A percentile compares a stretch with the other conserved stretches of the same genome.
Conservation (phyloP, 129 eudicot species). For the Pittosporum tobira region DNA sequence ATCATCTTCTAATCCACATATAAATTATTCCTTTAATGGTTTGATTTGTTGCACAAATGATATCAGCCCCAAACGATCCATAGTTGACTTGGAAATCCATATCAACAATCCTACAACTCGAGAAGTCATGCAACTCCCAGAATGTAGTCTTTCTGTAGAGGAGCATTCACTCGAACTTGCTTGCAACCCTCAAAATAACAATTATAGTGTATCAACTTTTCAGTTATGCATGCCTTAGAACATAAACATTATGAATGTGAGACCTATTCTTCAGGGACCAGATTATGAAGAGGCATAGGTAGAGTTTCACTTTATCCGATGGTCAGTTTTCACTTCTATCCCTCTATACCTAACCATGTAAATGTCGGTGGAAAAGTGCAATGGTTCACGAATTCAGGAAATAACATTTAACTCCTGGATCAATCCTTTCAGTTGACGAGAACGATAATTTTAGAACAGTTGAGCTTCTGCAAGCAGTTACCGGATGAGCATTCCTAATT, state of each 20-base stretch:
- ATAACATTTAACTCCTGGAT: background rate
- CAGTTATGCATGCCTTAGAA: conserved; percentile 4
- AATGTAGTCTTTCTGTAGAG: background rate
- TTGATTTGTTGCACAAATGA: too few relatives aligned
- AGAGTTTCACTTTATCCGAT: background rate
- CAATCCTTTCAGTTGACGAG: conserved; percentile 10
- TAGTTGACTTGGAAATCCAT: conserved; percentile 1
- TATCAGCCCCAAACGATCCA: background rate
- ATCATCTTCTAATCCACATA: background rate
- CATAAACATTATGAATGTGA: conserved; percentile 11
- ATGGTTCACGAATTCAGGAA: conserved; percentile 7
- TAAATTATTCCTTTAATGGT: conserved; percentile 19
- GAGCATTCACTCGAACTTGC: conserved; percentile 5
- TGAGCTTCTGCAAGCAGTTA: background rate
- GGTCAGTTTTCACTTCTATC: background rate
- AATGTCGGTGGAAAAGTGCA: conserved; percentile 17
- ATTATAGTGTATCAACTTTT: conserved; percentile 11
- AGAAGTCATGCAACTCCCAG: conserved; percentile 15
- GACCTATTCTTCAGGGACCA: conserved; percentile 10
- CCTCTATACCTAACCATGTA: background rate
- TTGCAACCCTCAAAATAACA: background rate
- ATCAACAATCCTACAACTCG: conserved; percentile 17
- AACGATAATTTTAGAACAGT: background rate
- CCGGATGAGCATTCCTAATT: background rate
- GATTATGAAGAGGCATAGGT: conserved; percentile 9